A percentile compares a stretch with the other conserved stretches of the same genome.
phyloP scores from a whole-genome alignment of 73 alveolate species.

The Paramecium caudatum region DNA sequence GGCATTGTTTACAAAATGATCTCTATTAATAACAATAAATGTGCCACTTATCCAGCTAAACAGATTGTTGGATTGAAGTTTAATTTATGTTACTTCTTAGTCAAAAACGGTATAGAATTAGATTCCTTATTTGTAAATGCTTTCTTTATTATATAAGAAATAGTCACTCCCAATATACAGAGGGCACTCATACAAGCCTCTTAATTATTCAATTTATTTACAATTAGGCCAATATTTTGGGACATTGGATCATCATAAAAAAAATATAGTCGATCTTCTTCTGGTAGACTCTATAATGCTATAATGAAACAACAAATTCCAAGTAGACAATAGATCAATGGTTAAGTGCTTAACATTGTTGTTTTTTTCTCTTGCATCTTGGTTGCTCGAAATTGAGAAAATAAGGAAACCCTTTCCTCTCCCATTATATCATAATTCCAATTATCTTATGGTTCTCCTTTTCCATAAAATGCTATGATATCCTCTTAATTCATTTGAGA shows the following conservation, averaged over 20 bases:
- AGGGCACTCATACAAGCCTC: slow-evolving; percentile 50
- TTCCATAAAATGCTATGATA: slow-evolving; percentile 19
- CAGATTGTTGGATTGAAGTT: slow-evolving; percentile 24
- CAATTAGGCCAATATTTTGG: not conserved
- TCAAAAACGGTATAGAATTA: slow-evolving; percentile 38
- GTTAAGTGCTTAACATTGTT: not conserved
- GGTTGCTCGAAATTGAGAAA: not conserved
- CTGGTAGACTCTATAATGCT: slow-evolving; percentile 21
- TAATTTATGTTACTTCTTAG: slow-evolving; percentile 13
- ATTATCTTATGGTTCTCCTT: not conserved
- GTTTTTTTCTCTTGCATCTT: not conserved
- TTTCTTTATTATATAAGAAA: not conserved
- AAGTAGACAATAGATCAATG: not conserved
- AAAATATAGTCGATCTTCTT: slow-evolving; percentile 29
- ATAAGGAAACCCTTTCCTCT: slow-evolving; percentile 29
- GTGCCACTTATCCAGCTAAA: slow-evolving; percentile 46
- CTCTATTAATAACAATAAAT: slow-evolving; percentile 14
- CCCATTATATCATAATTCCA: not conserved
- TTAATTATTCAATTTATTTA: not conserved
- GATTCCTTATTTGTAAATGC: slow-evolving; percentile 37
- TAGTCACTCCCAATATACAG: slow-evolving; percentile 27
- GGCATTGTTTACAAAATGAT: not conserved
- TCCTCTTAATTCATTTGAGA: not conserved
- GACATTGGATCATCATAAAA: slow-evolving; percentile 56
- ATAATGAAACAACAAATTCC: slow-evolving; percentile 31